These are phyloP conservation scores for Skeletonema menzelii DNA, from an alignment of 108 stramenopile genomes.

Conservation along the genomic window DNA sequence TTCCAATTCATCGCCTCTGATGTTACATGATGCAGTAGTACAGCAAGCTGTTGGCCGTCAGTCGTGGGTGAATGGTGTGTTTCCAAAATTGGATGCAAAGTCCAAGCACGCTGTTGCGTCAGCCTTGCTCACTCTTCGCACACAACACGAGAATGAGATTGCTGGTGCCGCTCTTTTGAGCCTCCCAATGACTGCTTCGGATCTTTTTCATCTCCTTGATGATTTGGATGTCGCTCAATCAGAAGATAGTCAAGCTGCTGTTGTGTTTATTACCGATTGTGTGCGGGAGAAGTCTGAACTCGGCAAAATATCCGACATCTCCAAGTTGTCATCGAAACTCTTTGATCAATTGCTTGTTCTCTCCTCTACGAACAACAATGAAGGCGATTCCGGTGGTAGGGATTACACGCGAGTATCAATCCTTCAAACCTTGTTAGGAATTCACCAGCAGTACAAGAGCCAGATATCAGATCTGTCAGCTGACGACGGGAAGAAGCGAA, in stretches of 20 bases:
- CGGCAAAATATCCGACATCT: slow-evolving; percentile 20
- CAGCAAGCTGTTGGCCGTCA: slow-evolving; percentile 54
- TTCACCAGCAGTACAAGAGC: slow-evolving; percentile 35
- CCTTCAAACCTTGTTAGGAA: slow-evolving; percentile 31
- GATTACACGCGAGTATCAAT: slow-evolving; percentile 49
- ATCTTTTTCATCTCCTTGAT: slow-evolving; percentile 52
- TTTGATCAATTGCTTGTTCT: slow-evolving; percentile 39
- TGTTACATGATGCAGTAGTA: slow-evolving; percentile 34
- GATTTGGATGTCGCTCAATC: slow-evolving; percentile 19
- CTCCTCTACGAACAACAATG: slow-evolving; percentile 24
- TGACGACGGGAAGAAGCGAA: slow-evolving; percentile 20
- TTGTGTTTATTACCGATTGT: slow-evolving; percentile 64
- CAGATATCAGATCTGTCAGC: slow-evolving; percentile 18
- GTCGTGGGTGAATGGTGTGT: slow-evolving; percentile 73
- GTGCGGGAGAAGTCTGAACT: slow-evolving; percentile 48
- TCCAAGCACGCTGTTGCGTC: slow-evolving; percentile 34
- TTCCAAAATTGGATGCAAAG: slow-evolving; percentile 46
- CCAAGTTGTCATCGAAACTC: slow-evolving; percentile 40
- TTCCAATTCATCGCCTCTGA: background rate
- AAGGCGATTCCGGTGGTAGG: slow-evolving; percentile 41
- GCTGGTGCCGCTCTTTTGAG: slow-evolving; percentile 52
- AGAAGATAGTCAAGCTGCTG: slow-evolving; percentile 37
- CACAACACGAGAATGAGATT: slow-evolving; percentile 25
- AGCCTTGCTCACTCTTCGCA: slow-evolving; percentile 44
- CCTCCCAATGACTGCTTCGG: slow-evolving; percentile 61